Evolutionary conservation across 116 monocot genomes (phyloP).

Genomic region (Thalassia testudinum): DNA sequence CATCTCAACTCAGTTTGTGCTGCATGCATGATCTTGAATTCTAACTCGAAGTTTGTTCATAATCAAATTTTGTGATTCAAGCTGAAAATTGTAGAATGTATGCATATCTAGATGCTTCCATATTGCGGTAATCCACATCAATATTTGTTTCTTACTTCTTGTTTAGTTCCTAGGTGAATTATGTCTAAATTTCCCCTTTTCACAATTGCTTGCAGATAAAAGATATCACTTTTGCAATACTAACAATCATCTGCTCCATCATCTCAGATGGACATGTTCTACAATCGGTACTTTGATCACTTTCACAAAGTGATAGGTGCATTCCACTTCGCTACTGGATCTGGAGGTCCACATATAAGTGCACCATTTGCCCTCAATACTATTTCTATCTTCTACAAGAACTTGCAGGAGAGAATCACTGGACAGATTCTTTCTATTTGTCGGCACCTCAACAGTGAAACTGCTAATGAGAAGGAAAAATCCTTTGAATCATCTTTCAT

Average conservation of each 20-base stretch:
- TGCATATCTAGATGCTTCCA: no score
- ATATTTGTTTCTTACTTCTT: no score
- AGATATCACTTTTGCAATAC: neutral
- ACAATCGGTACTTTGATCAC: slow-evolving; percentile 33
- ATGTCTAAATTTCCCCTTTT: no score
- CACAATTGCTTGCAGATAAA: no score
- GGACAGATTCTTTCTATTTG: slow-evolving; percentile 21
- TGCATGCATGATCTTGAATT: no score
- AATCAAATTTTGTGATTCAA: no score
- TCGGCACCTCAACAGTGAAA: slow-evolving; percentile 16
- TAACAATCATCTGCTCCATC: neutral
- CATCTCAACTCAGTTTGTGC: no score
- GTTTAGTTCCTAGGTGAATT: no score
- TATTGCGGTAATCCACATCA: no score
- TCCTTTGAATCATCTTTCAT: slow-evolving; percentile 60
- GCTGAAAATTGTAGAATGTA: no score
- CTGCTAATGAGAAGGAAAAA: slow-evolving; percentile 22
- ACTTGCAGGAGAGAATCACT: slow-evolving; percentile 52
- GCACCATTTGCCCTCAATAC: slow-evolving; percentile 36
- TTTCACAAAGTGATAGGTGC: slow-evolving; percentile 37
- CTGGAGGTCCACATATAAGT: slow-evolving; percentile 12
- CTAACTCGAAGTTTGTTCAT: no score
- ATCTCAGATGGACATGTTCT: slow-evolving; percentile 28
- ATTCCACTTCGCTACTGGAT: slow-evolving; percentile 23
- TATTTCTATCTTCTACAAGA: slow-evolving; percentile 37